Evolutionary conservation across 1,139 yeast genomes (phyloP), one percentile per base, ranked within the genome.

Genomic region (Kodamaea plutei): DNA sequence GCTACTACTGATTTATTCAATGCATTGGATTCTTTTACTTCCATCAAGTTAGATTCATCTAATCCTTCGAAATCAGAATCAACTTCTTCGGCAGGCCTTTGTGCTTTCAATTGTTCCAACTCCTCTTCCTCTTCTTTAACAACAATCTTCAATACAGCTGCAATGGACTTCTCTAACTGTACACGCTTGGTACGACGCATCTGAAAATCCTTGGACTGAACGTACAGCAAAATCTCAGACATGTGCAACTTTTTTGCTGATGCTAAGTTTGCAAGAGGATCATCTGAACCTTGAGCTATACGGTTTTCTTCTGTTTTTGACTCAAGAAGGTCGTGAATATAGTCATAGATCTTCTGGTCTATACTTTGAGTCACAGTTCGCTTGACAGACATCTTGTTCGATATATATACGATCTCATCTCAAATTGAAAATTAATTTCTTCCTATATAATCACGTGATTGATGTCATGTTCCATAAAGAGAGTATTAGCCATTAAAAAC

Each of bases 1-100:
- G 77, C 70, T 0, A 82, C 83, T 2, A 88, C 83, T 15, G 83
- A 76, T 48, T 80, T 84, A 53, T 89, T 89, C 59, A 85, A 70
- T 4, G 74, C 64, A 47, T 87, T 88, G 3, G 64, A 48, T 38
- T 79, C 83, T 28, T 62, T 63, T 2, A 67, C 69, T 2, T 73
- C 77, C 84, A 85, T 77, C 39, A 84, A 47, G 17, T 75, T 72
- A 12, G 62, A 63, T 14, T 58, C 64, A 34, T 64, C 69, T 9
- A 32, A 30, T 1, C 39, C 46, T 2, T 43, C 50, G 28, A 60
- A 58, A 25, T 69, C 75, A 26, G 68, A 65, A 29, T 66, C 67
- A 4, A 43, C 35, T 5, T 47, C 48, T 19, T 54, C 56, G 4
- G 52, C 61, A 23, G 47, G 50, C 25, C 35, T 50, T 18, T 37